Base-by-base conservation (phyloP, 1,284 basidiomycete species). In the Austroboletus olivaceoglutinosus region DNA sequence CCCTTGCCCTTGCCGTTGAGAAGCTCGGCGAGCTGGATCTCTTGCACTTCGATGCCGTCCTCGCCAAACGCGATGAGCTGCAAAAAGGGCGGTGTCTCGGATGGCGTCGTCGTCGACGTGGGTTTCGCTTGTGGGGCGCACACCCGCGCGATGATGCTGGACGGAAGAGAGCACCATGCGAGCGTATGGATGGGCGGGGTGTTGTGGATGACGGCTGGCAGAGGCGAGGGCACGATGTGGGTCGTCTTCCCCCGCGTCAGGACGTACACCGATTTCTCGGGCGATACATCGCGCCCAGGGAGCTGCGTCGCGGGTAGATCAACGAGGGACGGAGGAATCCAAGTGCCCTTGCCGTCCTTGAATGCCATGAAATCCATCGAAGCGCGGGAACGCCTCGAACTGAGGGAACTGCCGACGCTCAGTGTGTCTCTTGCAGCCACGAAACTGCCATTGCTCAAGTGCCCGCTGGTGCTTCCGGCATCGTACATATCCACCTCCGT, bases 401-500 rank as follows among this genome's bases (percentile, higher is more conserved):
- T 40, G 38, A 65, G 38, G 31, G 61, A 43, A 22, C 53, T 44
- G 23, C 54, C 44, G 23, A 56, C 56, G 13, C 29, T 55, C 19
- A 69, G 39, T 4, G 65, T 38, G 23, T 65, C 63, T 38, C 47
- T 68, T n/a, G 40, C 56, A 15, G 56, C 15, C 27, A 48, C 50
- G 39, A 52, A 58, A 37, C 38, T 62, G 58, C 60, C 62, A 64
- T 50, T 47, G 56, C 57, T 50, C 61, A 57, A 51, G 57, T 59
- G 16, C 62, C 59, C 21, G 61, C 53, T 36, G 58, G 61, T 42
- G 64, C 58, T 57, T 55, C 59, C 70, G 27, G 80, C 75, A 43
- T 86, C 86, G 56, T 74, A 78, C 38, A 90, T 69, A 44, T 86
- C 83, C 33, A 91, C 73, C 64, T 91, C 89, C 27, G 83, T 80